A percentile compares a stretch with the other conserved stretches of the same genome.
Conservation (phyloP, 805 yeast genomes). For the Cyberlindnera suaveolens region DNA sequence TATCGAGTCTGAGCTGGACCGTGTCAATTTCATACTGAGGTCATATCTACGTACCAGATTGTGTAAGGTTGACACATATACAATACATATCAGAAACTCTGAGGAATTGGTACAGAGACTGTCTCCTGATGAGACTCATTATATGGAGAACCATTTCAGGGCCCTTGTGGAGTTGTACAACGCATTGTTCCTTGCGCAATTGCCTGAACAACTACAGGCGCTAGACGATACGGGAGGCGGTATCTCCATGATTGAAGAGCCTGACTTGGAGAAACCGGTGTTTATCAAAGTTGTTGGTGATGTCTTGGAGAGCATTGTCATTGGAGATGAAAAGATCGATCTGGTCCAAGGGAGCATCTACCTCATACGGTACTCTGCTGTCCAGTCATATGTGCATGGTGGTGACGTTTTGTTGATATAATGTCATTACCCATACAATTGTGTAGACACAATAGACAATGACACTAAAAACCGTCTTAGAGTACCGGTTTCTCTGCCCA, state of each 20-base stretch:
- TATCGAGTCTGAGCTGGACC: slow-evolving; percentile 86
- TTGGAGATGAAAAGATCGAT: slow-evolving; percentile 53
- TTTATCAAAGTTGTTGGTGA: slow-evolving; percentile 52
- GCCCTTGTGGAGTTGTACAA: slow-evolving; percentile 61
- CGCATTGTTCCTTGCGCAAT: slow-evolving; percentile 52
- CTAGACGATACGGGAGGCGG: slow-evolving; percentile 71
- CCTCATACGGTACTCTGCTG: slow-evolving; percentile 60
- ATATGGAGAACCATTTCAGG: slow-evolving; percentile 63
- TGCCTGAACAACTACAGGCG: slow-evolving; percentile 65
- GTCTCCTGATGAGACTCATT: slow-evolving; percentile 54
- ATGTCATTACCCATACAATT: background rate
- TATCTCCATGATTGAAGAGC: slow-evolving; percentile 70
- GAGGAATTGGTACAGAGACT: slow-evolving; percentile 35
- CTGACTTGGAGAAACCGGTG: slow-evolving; percentile 72
- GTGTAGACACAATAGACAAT: too few species aligned
- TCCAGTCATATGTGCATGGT: slow-evolving; percentile 33
- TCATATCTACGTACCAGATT: slow-evolving; percentile 71
- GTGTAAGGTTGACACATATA: slow-evolving; percentile 61
- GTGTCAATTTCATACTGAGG: slow-evolving; percentile 77
- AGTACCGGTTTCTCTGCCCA: too few species aligned
- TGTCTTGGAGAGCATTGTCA: slow-evolving; percentile 31
- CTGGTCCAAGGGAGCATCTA: slow-evolving; percentile 62
- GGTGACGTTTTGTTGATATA: slow-evolving; percentile 40
- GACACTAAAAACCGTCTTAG: too few species aligned
- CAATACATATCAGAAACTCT: slow-evolving; percentile 49